Base-by-base conservation (phyloP, 495 filamentous ascomycete genomes). In the Xylaria bambusicola region DNA sequence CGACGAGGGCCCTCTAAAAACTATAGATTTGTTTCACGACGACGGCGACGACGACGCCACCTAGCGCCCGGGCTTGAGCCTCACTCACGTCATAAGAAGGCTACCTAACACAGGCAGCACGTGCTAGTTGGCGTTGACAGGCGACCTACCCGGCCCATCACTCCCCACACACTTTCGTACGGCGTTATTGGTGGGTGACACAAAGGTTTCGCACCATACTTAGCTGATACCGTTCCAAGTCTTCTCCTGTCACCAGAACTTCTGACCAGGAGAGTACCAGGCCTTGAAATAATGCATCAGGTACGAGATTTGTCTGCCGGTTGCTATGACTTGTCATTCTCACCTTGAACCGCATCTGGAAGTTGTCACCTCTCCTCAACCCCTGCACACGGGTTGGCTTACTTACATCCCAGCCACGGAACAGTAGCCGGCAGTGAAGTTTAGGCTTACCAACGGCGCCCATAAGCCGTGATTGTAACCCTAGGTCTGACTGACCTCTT, bases 381-480 rank as follows among this genome's bases (percentile, higher is more conserved):
- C 44, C 53, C 47, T 56, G 44, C 42, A 38, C 38, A 40, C 53
- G 53, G 53, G 41, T 45, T 17, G 18, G 53, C 38, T 56, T 56
- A 56, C 42, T 18, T n/a, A n/a, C n/a, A 56, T 38, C 53, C 53
- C 53, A 56, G 53, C 53, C 45, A 38, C 53, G 53, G 53, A 56
- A 56, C 41, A 56, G 33, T 38, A 56, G 53, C 53, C 53, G 53
- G 53, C 42, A 56, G 53, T 38, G 52, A 20, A 44, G 27, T 7
- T 44, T 31, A 38, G 52, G 24, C 52, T 33, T 54, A n/a, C n/a
- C n/a, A n/a, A n/a, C n/a, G n/a, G 17, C 38, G 6, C 36, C 36
- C 12, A n/a, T 52, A 15, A 27, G 36, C 52, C 26, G 38, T 54
- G 36, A 41, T 33, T 54, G 52, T 17, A 54, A 44, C 51, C 24